A percentile compares a stretch with the other conserved stretches of the same genome.
These are phyloP conservation scores for Leccinum ponderosum DNA, from an alignment of 1,284 basidiomycete genomes.

Conservation along the genomic window DNA sequence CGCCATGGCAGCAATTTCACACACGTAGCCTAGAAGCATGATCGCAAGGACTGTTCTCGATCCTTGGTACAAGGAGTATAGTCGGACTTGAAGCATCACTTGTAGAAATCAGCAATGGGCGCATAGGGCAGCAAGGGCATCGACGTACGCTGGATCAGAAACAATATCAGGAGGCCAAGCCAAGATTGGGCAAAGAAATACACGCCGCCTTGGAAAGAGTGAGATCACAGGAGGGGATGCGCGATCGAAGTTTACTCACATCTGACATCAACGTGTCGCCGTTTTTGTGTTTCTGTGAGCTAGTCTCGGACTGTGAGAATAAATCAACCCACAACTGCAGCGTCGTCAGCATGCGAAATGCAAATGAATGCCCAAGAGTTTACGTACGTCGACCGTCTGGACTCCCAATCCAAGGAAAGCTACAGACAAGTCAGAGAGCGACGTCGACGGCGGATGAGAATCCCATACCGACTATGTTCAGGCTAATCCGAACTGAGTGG, in stretches of 20 bases:
- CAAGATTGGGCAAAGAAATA: background rate
- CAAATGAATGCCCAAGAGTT: background rate
- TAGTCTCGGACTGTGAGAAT: background rate
- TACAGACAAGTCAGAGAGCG: background rate
- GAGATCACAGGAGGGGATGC: background rate
- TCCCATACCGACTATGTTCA: slow-evolving; percentile 11
- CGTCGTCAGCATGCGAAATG: background rate
- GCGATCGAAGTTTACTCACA: background rate
- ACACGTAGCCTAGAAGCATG: background rate
- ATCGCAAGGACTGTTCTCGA: background rate
- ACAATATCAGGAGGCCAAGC: background rate
- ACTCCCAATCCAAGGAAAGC: slow-evolving; percentile 9
- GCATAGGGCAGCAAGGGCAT: background rate
- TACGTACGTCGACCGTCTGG: background rate
- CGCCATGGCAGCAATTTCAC: background rate
- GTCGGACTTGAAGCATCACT: slow-evolving; percentile 3
- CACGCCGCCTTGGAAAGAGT: background rate
- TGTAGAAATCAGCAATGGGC: background rate
- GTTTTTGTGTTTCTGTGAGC: background rate
- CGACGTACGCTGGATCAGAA: background rate
- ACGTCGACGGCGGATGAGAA: background rate
- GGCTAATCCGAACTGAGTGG: slow-evolving; percentile 1
- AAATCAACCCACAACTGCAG: background rate
- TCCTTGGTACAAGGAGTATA: background rate
- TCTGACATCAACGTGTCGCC: background rate